A percentile compares a stretch with the other conserved stretches of the same genome.
phyloP scores from a whole-genome alignment of 2,329 filamentous ascomycete genomes.

The Karstenula rhodostoma region DNA sequence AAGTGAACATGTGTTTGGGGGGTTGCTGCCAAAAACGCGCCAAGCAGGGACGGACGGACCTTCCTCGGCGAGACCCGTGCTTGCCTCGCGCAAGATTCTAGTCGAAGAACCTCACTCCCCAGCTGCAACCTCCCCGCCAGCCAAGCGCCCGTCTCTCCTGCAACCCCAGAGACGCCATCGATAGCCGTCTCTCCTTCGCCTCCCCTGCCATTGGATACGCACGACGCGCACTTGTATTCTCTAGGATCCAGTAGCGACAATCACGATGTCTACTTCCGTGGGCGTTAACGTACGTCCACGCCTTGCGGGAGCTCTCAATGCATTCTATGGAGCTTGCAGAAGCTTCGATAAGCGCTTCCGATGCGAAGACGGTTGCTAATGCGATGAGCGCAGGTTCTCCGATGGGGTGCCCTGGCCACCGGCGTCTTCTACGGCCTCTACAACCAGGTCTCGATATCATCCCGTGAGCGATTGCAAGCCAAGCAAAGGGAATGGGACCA shows the following conservation, averaged over 20 bases:
- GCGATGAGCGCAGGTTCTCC: slow-evolving; percentile 75
- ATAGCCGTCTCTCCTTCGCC: slow-evolving; percentile 28
- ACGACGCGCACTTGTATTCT: slow-evolving; percentile 26
- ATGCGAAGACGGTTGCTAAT: slow-evolving; percentile 33
- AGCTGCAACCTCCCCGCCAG: slow-evolving; percentile 29
- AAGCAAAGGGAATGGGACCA: slow-evolving; percentile 84
- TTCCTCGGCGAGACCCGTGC: slow-evolving; percentile 22
- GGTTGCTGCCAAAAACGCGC: slow-evolving; percentile 30
- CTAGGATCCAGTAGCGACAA: slow-evolving; percentile 31
- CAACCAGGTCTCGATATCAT: slow-evolving; percentile 84
- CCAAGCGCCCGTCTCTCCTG: slow-evolving; percentile 31
- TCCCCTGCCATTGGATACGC: slow-evolving; percentile 43
- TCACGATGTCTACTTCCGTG: slow-evolving; percentile 56
- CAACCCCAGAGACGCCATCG: slow-evolving; percentile 31
- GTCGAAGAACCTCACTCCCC: slow-evolving; percentile 41
- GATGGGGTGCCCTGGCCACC: slow-evolving; percentile 91
- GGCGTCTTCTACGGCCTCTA: slow-evolving; percentile 96
- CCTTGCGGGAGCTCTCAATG: slow-evolving; percentile 8
- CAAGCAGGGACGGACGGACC: slow-evolving; percentile 34
- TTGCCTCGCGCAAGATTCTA: slow-evolving; percentile 28
- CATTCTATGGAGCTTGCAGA: neutral
- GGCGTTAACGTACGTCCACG: slow-evolving; percentile 61
- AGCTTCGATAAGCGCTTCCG: slow-evolving; percentile 9
- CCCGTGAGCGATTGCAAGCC: slow-evolving; percentile 74
- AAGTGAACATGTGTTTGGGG: slow-evolving; percentile 2